phyloP scores from a whole-genome alignment of 208 protist genomes.

The Acanthamoeba triangularis region DNA sequence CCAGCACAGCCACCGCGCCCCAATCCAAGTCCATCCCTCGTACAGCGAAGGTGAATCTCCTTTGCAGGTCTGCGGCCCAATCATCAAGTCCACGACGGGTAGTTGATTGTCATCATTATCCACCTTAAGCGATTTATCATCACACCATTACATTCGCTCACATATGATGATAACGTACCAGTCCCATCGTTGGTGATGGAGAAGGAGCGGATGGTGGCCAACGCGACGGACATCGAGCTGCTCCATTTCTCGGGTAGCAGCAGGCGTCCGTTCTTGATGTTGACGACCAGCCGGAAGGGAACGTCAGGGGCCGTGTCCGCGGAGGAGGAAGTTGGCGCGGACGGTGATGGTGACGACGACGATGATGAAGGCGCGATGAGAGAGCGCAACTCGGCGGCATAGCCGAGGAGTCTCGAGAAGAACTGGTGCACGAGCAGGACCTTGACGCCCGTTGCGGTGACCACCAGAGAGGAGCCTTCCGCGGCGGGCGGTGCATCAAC shows the following conservation, averaged over 20 bases:
- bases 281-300: background rate
- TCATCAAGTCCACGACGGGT: background rate
- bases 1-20: background rate
- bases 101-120: background rate
- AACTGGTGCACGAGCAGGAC: background rate
- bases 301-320: background rate
- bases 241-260: slow-evolving; percentile 32
- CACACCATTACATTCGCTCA: background rate
- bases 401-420: background rate
- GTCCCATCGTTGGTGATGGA: slow-evolving; percentile 1
- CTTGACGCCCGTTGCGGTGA: background rate
- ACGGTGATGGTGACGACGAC: background rate
- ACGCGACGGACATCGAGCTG: background rate
- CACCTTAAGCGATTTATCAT: background rate
- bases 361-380: background rate
- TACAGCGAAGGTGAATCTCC: slow-evolving; percentile 7
- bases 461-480: background rate
- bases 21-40: background rate
- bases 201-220: background rate
- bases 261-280: background rate
- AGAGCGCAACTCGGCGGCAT: background rate
- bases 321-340: background rate
- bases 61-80: background rate
- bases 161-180: background rate
- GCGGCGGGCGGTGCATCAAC: background rate